Conservation (phyloP, 2,329 filamentous ascomycete species). For the Gnomoniopsis sp. region DNA sequence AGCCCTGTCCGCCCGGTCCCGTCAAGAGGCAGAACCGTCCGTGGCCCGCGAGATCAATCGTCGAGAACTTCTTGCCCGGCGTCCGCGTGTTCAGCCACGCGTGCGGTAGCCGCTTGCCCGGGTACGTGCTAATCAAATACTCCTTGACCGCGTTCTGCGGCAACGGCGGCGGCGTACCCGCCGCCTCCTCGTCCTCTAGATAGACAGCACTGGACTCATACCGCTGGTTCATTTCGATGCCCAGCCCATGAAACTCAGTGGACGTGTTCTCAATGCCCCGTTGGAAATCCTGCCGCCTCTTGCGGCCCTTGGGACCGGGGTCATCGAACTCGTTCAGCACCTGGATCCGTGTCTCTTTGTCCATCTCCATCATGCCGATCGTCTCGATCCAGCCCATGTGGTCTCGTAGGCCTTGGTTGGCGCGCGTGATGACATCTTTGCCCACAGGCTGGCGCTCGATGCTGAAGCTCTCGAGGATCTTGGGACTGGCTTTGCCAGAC, state of each 20-base stretch:
- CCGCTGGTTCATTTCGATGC: conserved; percentile 57
- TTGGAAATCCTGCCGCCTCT: conserved; percentile 36
- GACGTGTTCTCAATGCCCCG: conserved; percentile 38
- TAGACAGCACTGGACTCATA: conserved; percentile 47
- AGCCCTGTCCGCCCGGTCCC: conserved; percentile 52
- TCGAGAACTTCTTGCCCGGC: conserved; percentile 46
- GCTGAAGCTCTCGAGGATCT: conserved; percentile 41
- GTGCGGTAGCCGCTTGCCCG: conserved; percentile 59
- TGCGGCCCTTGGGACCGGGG: conserved; percentile 32
- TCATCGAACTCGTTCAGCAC: conserved; percentile 39
- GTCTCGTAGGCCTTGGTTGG: conserved; percentile 54
- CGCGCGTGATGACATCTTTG: conserved; percentile 44
- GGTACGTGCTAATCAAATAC: conserved; percentile 50
- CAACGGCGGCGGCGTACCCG: conserved; percentile 18
- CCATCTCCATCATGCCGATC: conserved; percentile 39
- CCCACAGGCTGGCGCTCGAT: conserved; percentile 49
- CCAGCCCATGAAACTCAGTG: conserved; percentile 53
- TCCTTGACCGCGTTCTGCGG: conserved; percentile 38
- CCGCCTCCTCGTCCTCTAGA: conserved; percentile 40
- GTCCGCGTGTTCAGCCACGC: conserved; percentile 55
- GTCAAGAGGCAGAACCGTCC: conserved; percentile 48
- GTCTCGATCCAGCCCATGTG: conserved; percentile 44
- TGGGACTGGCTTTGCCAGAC: conserved; percentile 32
- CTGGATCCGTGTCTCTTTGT: conserved; percentile 34
- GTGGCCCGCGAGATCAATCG: conserved; percentile 57